Conservation (phyloP, 306 rosid species). For the Malus sylvestris region DNA sequence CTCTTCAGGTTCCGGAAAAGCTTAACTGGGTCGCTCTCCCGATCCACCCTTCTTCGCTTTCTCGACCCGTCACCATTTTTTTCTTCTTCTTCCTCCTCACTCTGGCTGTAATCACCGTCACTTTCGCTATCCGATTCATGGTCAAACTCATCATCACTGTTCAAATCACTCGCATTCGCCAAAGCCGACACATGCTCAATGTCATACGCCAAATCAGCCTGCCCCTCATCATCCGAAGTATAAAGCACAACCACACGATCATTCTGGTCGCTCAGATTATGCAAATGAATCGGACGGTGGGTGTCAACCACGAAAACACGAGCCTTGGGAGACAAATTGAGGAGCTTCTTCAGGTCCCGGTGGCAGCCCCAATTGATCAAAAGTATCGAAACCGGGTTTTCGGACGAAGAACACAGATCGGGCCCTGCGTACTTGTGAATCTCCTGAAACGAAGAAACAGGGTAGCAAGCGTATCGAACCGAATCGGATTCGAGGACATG, state of each 20-base stretch:
- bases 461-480: constrained; percentile 66
- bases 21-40: constrained; percentile 46
- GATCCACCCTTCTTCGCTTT: constrained; percentile 45
- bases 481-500: constrained; percentile 83
- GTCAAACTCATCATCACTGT: constrained; percentile 42
- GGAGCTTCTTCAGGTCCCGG: constrained; percentile 43
- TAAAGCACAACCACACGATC: constrained; percentile 69
- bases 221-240: constrained; percentile 67
- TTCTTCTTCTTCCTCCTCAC: constrained; percentile 47
- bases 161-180: constrained; percentile 57
- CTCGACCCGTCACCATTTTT: constrained; percentile 25
- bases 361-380: constrained; percentile 90
- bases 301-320: constrained; percentile 76
- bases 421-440: constrained; percentile 50
- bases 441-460: constrained; percentile 76
- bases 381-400: constrained; percentile 40
- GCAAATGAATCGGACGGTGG: constrained; percentile 85
- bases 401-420: constrained; percentile 28
- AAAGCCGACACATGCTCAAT: constrained; percentile 57
- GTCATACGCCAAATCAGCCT: constrained; percentile 71
- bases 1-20: constrained; percentile 54
- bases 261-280: constrained; percentile 62
- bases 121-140: constrained; percentile 36
- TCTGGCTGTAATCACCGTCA: constrained; percentile 43
- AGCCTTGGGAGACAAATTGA: constrained; percentile 41